Base-by-base conservation (phyloP, 176 grass and related monocot species). In the Zoysia japonica region DNA sequence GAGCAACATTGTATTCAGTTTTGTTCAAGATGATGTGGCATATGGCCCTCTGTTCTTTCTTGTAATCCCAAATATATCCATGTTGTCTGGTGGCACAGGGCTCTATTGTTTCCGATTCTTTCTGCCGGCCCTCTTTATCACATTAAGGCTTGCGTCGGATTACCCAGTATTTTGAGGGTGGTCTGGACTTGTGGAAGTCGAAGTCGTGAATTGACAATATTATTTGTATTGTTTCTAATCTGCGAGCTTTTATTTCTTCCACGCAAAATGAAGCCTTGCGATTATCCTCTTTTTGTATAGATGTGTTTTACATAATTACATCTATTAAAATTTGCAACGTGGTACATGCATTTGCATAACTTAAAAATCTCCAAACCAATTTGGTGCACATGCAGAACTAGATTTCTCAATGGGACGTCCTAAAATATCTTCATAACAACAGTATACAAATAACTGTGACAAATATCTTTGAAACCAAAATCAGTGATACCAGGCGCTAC, bases 161-260 rank as follows among this genome's bases (percentile, higher is more conserved):
- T 53, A 64, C 47, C 55, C 2, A 46, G 39, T 77, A 65, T 82
- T 87, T 81, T 40, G 40, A 49, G 49, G 66, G 48, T 1, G 8
- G 13, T 72, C 72, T 17, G 17, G 59, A 43, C 16, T 17, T 52
- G 51, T 3, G 38, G 50, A 83, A 83, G 8, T 78, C 10, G 43
- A 44, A 13, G 3, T 42, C 7, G 8, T 56, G 12, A 10, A 57
- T 48, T 71, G n/a, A 13, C 43, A 47, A 4, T 11, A 14, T 76
- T 59, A 0, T 7, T 48, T 50, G 9, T 47, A 42, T 36, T 41
- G 9, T 61, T 78, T 74, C 68, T 61, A 6, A 28, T 50, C 6
- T 60, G 10, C 13, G 28, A 56, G 35, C 9, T 42, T 73, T 28
- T 28, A 56, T 41, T 44, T 55, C 9, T 67, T 9, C 37, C 40